Percentiles rank a stretch among this genome's conserved stretches.
Evolutionary conservation across 164 flowering plant species (phyloP).

Genomic region (Magnolia sinica): DNA sequence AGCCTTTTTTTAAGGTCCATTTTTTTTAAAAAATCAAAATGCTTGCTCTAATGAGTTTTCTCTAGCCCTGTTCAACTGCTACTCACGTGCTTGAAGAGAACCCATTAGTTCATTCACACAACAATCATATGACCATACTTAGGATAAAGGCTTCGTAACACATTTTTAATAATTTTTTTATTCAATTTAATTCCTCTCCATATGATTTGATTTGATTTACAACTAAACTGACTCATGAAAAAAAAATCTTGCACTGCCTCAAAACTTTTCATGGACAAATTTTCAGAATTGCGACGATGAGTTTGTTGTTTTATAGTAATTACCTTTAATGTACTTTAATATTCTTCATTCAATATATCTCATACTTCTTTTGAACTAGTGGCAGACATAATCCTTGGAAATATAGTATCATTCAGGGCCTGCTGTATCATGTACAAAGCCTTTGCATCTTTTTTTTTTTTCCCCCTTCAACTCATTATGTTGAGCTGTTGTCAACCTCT

Average conservation of each 20-base stretch:
- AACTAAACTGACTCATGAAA: not conserved
- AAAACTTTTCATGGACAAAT: not conserved
- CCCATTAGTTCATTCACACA: conserved; percentile 9
- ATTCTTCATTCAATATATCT: not conserved
- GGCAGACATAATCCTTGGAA: not conserved
- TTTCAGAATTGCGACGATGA: not conserved
- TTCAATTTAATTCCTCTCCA: conserved; percentile 5
- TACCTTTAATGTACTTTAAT: not conserved
- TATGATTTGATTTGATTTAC: conserved; percentile 9
- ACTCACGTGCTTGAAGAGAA: conserved; percentile 10
- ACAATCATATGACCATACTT: conserved; percentile 15
- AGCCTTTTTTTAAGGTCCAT: not conserved
- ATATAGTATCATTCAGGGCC: not conserved
- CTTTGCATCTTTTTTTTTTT: not conserved
- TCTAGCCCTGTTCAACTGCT: not conserved
- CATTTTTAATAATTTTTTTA: conserved; percentile 11
- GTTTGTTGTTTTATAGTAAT: not conserved
- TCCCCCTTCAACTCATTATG: too few relatives aligned
- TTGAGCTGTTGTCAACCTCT: too few relatives aligned
- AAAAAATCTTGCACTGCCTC: not conserved
- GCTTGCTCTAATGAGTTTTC: conserved; percentile 4
- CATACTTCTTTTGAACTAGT: not conserved
- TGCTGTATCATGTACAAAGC: not conserved
- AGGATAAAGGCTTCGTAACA: conserved; percentile 5
- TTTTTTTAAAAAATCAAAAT: not conserved